phyloP scores from a whole-genome alignment of 441 rosid genomes.

The Lagerstroemia fauriei region DNA sequence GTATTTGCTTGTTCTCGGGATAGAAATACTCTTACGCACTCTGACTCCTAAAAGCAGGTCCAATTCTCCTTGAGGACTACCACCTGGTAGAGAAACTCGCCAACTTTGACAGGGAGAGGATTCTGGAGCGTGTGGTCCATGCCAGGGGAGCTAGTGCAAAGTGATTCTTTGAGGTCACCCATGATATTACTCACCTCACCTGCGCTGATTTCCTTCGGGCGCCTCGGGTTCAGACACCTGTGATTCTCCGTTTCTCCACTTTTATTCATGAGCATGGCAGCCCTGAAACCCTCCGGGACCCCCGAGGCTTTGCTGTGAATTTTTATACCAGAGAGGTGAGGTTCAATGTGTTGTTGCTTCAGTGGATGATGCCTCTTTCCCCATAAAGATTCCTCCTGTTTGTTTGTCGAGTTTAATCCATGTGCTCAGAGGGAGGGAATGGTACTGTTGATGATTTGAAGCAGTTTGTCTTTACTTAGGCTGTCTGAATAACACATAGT shows the following conservation, averaged over 20 bases:
- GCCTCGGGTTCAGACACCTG: constrained; percentile 92
- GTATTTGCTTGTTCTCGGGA: not conserved
- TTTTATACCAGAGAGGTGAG: constrained; percentile 94
- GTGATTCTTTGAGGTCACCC: constrained; percentile 66
- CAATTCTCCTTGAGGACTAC: constrained; percentile 89
- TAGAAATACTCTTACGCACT: not conserved
- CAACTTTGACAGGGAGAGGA: constrained; percentile 85
- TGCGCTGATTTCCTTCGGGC: constrained; percentile 95
- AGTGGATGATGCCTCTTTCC: too few species aligned
- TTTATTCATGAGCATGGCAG: constrained; percentile 91
- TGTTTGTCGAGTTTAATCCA: not conserved
- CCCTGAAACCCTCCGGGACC: constrained; percentile 90
- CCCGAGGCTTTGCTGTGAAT: constrained; percentile 95
- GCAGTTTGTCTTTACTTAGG: not conserved
- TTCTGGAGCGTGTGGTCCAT: constrained; percentile 96
- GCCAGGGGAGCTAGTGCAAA: constrained; percentile 96
- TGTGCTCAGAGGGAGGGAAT: not conserved
- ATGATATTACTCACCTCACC: constrained; percentile 64
- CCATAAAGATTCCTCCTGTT: not conserved
- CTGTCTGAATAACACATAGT: not conserved
- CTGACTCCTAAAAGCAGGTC: constrained; percentile 47
- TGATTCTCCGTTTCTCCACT: constrained; percentile 82
- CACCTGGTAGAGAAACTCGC: constrained; percentile 89
- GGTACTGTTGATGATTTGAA: not conserved
- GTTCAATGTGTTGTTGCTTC: not conserved